phyloP scores from a whole-genome alignment of 306 rosid species.

The Bauhinia variegata region DNA sequence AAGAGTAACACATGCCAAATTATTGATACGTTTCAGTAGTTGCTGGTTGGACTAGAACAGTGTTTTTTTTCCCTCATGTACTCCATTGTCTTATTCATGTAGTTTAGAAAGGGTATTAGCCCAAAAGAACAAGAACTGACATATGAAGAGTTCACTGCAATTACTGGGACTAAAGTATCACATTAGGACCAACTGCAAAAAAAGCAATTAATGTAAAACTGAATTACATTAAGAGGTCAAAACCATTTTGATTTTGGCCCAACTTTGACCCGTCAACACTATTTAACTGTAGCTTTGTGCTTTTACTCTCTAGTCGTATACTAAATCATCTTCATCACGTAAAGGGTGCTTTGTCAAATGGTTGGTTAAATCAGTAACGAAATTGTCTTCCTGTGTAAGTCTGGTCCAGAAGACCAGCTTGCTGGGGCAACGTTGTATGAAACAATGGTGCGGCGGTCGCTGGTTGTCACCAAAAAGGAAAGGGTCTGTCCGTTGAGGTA shows the following conservation, averaged over 20 bases:
- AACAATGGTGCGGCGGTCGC: conserved; percentile 56
- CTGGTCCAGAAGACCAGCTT: conserved; percentile 74
- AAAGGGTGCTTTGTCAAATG: background rate
- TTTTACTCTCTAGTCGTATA: background rate
- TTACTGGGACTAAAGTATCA: too few relatives aligned
- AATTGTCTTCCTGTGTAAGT: conserved; percentile 75
- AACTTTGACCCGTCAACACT: conserved; percentile 24
- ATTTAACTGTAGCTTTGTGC: conserved; percentile 17
- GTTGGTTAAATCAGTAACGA: conserved; percentile 34
- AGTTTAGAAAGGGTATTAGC: too few relatives aligned
- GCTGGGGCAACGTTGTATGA: conserved; percentile 74
- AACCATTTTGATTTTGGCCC: too few relatives aligned
- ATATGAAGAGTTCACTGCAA: too few relatives aligned
- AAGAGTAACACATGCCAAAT: too few relatives aligned
- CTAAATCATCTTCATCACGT: background rate
- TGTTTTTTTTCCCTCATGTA: too few relatives aligned
- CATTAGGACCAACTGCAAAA: background rate
- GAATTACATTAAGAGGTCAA: too few relatives aligned
- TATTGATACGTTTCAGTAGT: too few relatives aligned
- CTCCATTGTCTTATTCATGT: too few relatives aligned
- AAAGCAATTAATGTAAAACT: conserved; percentile 3
- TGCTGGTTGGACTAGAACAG: too few relatives aligned
- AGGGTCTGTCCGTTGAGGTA: conserved; percentile 73
- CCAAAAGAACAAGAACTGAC: too few relatives aligned
- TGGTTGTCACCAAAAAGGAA: conserved; percentile 69